Evolutionary conservation across 2,329 filamentous ascomycete species (phyloP), one percentile per base, ranked within the genome.

Genomic region (Septoria linicola): DNA sequence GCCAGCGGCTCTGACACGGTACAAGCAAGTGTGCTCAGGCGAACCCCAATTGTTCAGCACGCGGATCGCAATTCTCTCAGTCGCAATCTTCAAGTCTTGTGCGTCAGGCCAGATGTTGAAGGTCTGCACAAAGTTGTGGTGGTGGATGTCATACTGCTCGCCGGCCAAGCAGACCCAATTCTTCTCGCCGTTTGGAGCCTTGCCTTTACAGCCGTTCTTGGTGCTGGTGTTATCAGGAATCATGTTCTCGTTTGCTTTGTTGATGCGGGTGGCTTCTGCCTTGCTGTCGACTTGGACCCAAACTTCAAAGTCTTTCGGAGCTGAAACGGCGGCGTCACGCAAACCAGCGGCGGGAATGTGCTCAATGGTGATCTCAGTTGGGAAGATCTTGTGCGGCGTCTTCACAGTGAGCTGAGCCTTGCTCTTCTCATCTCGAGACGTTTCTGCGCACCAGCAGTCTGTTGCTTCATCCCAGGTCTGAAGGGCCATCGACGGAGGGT

Each of bases 401-500:
- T 63, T 51, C 14, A 95, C 80, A 7, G 80, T 80, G 13, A 97
- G 73, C 46, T 82, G 80, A 1, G 83, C 81, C 31, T 82, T 81
- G 41, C 76, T 75, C 13, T 76, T 71, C 8, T 57, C 49, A 11
- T 39, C 8, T 64, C 74, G 77, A 43, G 68, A 65, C 8, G 73
- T n/a, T n/a, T n/a, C 69, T 3, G 85, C 83, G 68, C 92, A 97
- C 87, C 89, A 97, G 70, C 89, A 95, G 55, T 97, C 88, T 16
- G 87, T 88, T 27, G 85, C 79, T 41, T 95, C 88, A 8, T 83
- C 75, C 89, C 91, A 96, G 3, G 75, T 71, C 1, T 71, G 66
- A 2, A 96, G 75, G 1, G 87, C 89, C 0, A 76, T 68, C 45
- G 51, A 60, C 51, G 51, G 61, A 3, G 58, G 52, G 16, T 54